Evolutionary conservation across 768 basidiomycete genomes (phyloP).

Genomic region (Termitomyces sp.): DNA sequence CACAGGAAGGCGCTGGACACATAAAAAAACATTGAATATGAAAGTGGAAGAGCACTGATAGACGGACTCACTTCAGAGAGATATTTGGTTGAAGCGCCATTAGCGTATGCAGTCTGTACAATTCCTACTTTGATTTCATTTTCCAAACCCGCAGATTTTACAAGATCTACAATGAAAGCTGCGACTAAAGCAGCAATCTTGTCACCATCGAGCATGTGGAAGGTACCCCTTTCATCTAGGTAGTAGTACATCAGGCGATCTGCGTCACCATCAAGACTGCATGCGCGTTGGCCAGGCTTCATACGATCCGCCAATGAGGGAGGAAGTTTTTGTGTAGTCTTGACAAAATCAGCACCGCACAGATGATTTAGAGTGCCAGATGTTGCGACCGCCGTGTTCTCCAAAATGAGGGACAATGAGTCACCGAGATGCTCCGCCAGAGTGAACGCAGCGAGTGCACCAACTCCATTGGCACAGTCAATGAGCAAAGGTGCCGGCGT

Average conservation of each 20-base stretch:
- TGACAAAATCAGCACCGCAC: conserved; percentile 97
- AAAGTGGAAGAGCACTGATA: not conserved
- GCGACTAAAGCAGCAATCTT: conserved; percentile 96
- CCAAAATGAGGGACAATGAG: conserved; percentile 58
- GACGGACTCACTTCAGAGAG: conserved; percentile 60
- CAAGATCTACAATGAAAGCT: conserved; percentile 87
- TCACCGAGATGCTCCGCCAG: conserved; percentile 58
- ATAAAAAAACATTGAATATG: not conserved
- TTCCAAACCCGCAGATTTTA: conserved; percentile 81
- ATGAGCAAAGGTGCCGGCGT: conserved; percentile 63
- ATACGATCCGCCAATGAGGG: conserved; percentile 65
- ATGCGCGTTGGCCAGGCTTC: conserved; percentile 74
- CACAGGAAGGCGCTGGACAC: conserved; percentile 79
- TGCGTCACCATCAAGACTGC: conserved; percentile 96
- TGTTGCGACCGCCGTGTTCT: conserved; percentile 64
- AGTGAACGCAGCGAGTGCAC: conserved; percentile 64
- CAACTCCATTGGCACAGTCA: conserved; percentile 99
- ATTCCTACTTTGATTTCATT: conserved; percentile 82
- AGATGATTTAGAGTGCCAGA: conserved; percentile 76
- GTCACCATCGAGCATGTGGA: conserved; percentile 95
- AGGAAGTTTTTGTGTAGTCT: conserved; percentile 86
- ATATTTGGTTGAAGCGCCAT: conserved; percentile 94
- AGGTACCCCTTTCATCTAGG: conserved; percentile 69
- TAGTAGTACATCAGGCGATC: conserved; percentile 97
- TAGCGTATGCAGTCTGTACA: conserved; percentile 98